Percentiles rank a stretch among this genome's conserved stretches.
Evolutionary conservation across 495 filamentous ascomycete genomes (phyloP).

Genomic region (Annulohypoxylon bovei): DNA sequence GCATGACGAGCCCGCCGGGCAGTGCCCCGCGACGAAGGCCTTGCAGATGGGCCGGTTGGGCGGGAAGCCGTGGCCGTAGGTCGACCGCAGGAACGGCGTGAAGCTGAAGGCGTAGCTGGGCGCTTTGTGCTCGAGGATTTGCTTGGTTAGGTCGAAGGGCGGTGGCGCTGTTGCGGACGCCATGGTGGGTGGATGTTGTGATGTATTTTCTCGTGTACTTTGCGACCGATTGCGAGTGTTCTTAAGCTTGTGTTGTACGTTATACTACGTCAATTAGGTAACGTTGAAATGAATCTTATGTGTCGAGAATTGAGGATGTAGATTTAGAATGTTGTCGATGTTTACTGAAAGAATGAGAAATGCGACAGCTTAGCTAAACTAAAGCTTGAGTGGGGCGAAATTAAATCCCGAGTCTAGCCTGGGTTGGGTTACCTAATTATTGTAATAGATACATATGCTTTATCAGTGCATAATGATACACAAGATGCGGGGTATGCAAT

Average conservation of each 20-base stretch:
- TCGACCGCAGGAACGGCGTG: slow-evolving; percentile 75
- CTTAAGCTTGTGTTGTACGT: not conserved
- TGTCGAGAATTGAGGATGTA: not conserved
- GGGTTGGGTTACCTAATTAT: no score
- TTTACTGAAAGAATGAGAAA: not conserved
- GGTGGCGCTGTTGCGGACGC: slow-evolving; percentile 23
- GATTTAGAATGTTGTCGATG: not conserved
- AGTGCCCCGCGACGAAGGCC: slow-evolving; percentile 75
- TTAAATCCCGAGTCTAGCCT: not conserved
- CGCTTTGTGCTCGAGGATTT: slow-evolving; percentile 63
- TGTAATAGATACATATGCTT: not conserved
- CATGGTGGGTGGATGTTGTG: slow-evolving; percentile 10
- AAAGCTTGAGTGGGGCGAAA: slow-evolving; percentile 31
- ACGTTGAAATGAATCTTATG: no score
- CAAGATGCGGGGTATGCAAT: slow-evolving; percentile 22
- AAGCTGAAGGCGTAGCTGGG: slow-evolving; percentile 75
- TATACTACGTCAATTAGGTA: not conserved
- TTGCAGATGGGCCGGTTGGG: slow-evolving; percentile 82
- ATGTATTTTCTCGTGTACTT: not conserved
- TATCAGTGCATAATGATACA: not conserved
- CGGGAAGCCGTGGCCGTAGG: slow-evolving; percentile 79
- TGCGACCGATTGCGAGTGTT: not conserved
- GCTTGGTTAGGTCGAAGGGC: slow-evolving; percentile 50
- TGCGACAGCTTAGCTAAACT: not conserved
- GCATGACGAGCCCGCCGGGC: slow-evolving; percentile 78